Conservation (phyloP, 768 basidiomycete species). For the Termitomyces sp. region DNA sequence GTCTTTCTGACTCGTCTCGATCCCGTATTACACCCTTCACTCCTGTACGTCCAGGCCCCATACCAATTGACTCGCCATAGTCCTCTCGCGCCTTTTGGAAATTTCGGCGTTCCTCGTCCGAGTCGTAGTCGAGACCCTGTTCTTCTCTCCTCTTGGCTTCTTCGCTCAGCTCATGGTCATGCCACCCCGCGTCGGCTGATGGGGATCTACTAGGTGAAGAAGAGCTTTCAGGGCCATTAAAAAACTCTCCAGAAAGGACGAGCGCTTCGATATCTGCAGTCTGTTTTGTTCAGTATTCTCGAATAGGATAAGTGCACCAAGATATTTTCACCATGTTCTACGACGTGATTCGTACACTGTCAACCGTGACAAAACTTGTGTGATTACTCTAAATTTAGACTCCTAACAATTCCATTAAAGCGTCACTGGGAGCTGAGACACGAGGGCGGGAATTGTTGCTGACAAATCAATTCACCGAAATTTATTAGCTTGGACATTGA, state of each 20-base stretch:
- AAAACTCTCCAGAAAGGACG: slow-evolving; percentile 61
- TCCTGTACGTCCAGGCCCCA: slow-evolving; percentile 82
- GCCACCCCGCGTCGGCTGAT: slow-evolving; percentile 53
- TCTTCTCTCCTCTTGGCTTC: slow-evolving; percentile 29
- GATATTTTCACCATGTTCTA: slow-evolving; percentile 5
- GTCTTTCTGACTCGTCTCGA: slow-evolving; percentile 57
- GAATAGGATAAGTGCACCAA: background rate
- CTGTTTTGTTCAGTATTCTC: slow-evolving; percentile 11
- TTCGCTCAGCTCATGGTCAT: slow-evolving; percentile 39
- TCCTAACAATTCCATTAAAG: too few relatives aligned
- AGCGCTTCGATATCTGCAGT: slow-evolving; percentile 22
- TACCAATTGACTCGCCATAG: slow-evolving; percentile 62
- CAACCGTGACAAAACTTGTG: background rate
- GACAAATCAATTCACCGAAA: slow-evolving; percentile 7
- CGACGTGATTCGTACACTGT: background rate
- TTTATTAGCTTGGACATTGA: too few relatives aligned
- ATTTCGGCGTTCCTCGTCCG: slow-evolving; percentile 32
- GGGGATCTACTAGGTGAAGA: slow-evolving; percentile 62
- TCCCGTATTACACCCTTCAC: slow-evolving; percentile 88
- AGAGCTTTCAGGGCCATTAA: slow-evolving; percentile 47
- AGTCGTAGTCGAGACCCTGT: slow-evolving; percentile 39
- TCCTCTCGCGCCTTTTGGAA: slow-evolving; percentile 23
- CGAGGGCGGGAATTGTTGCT: background rate
- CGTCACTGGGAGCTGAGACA: too few relatives aligned
- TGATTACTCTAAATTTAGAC: slow-evolving; percentile 8